phyloP scores from a whole-genome alignment of 176 grass and related monocot species.

The Rhynchospora pubera region DNA sequence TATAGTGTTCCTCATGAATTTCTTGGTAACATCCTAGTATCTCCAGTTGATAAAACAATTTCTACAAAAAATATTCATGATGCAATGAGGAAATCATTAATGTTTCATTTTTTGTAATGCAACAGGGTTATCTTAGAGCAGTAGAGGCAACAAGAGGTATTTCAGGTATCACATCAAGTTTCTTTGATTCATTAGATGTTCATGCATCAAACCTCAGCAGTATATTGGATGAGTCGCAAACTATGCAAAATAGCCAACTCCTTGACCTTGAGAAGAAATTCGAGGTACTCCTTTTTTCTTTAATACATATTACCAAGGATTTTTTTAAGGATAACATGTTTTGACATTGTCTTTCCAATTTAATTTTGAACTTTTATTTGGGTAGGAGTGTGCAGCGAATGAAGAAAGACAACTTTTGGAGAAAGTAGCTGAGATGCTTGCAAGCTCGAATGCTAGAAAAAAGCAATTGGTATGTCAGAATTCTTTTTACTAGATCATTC shows the following conservation, averaged over 20 bases:
- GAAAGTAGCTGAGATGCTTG: slow-evolving; percentile 96
- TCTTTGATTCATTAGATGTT: slow-evolving; percentile 80
- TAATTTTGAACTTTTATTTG: background rate
- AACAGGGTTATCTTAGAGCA: slow-evolving; percentile 77
- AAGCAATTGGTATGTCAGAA: slow-evolving; percentile 55
- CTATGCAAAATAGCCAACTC: slow-evolving; percentile 81
- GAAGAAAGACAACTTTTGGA: slow-evolving; percentile 93
- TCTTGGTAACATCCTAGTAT: background rate
- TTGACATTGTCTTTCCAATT: slow-evolving; percentile 7
- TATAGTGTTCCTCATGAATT: slow-evolving; percentile 24
- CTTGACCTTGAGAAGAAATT: slow-evolving; percentile 98
- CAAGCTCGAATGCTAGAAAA: slow-evolving; percentile 83
- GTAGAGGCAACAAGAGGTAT: slow-evolving; percentile 76
- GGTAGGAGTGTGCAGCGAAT: slow-evolving; percentile 88
- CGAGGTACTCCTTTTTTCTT: slow-evolving; percentile 44
- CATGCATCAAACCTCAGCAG: slow-evolving; percentile 67
- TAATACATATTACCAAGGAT: background rate
- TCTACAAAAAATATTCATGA: background rate
- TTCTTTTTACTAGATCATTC: background rate
- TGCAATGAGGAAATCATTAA: slow-evolving; percentile 9
- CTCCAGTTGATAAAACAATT: background rate
- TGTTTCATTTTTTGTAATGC: slow-evolving; percentile 17
- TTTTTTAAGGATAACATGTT: background rate
- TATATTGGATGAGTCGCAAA: slow-evolving; percentile 88
- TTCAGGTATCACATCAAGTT: slow-evolving; percentile 68